Conservation (phyloP, 2,329 filamentous ascomycete species). For the Microcyclosporella mali region DNA sequence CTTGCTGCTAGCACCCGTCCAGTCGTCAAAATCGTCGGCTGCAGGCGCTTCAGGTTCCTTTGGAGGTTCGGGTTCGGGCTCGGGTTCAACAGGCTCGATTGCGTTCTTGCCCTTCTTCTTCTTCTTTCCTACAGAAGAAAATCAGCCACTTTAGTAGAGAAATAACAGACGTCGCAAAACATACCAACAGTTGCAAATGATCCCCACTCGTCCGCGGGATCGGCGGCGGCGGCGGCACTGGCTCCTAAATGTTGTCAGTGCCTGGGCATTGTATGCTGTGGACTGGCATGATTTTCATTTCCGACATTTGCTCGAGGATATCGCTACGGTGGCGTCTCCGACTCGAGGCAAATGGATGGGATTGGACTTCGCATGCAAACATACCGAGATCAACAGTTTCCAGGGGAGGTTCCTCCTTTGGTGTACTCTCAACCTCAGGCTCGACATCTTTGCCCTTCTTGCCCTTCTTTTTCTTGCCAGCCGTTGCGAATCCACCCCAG, state of each 20-base stretch:
- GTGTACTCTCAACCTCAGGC: conserved; percentile 24
- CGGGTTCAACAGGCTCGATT: conserved; percentile 7
- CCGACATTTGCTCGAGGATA: too few species aligned
- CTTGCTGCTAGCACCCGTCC: conserved; percentile 15
- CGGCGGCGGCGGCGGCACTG: conserved; percentile 29
- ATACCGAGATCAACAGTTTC: conserved; percentile 1
- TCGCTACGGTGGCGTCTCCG: too few species aligned
- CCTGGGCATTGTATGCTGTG: conserved; percentile 16
- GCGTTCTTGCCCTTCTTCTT: conserved; percentile 19
- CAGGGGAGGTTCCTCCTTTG: conserved; percentile 21
- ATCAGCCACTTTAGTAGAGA: conserved; percentile 17
- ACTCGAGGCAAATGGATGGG: background rate
- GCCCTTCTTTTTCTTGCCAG: conserved; percentile 32
- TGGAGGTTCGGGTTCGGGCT: conserved; percentile 24
- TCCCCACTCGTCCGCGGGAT: conserved; percentile 26
- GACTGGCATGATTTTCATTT: too few species aligned
- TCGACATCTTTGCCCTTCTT: conserved; percentile 32
- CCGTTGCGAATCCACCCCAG: conserved; percentile 26
- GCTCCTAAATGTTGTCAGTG: conserved; percentile 31
- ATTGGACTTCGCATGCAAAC: background rate
- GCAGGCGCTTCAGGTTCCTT: conserved; percentile 14
- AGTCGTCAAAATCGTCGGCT: conserved; percentile 12
- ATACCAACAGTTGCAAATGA: conserved; percentile 14
- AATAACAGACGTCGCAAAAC: conserved; percentile 36
- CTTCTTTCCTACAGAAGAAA: conserved; percentile 16